Percentiles rank a stretch among this genome's conserved stretches.
phyloP scores from a whole-genome alignment of 306 rosid genomes.

The Gynostemma pentaphyllum region DNA sequence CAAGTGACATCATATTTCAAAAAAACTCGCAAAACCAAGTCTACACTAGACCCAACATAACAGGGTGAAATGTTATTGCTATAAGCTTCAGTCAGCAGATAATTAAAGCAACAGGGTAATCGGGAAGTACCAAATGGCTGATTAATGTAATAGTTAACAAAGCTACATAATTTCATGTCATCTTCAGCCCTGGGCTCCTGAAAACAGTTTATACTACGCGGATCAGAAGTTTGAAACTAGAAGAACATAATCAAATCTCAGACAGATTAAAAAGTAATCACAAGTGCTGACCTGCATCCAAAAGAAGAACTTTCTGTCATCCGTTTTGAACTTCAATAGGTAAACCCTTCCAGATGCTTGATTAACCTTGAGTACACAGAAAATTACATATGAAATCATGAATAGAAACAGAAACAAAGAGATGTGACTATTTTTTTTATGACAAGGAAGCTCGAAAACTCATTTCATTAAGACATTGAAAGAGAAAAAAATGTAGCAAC shows the following conservation, averaged over 20 bases:
- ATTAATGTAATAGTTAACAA: conserved; percentile 64
- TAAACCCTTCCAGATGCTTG: conserved; percentile 87
- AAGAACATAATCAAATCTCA: neutral
- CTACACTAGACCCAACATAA: neutral
- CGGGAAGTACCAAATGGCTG: conserved; percentile 51
- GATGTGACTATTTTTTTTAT: neutral
- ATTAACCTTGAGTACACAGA: conserved; percentile 48
- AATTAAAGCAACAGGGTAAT: neutral
- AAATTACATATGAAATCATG: conserved; percentile 4
- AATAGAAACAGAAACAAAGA: neutral
- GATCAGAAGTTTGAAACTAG: neutral
- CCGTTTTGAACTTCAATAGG: conserved; percentile 66
- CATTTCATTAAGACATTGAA: no score
- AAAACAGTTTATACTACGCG: conserved; percentile 14
- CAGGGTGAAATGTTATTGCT: neutral
- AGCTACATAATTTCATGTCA: conserved; percentile 54
- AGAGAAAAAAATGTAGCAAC: no score
- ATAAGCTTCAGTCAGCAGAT: neutral
- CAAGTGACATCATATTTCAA: neutral
- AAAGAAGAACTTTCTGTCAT: conserved; percentile 77
- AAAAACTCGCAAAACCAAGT: conserved; percentile 1
- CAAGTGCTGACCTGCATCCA: conserved; percentile 79
- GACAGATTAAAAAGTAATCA: conserved; percentile 3
- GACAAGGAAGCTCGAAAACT: no score
- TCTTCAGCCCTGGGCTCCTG: conserved; percentile 76